Conservation (phyloP, 148 eudicot species). For the Linanthus parryae region DNA sequence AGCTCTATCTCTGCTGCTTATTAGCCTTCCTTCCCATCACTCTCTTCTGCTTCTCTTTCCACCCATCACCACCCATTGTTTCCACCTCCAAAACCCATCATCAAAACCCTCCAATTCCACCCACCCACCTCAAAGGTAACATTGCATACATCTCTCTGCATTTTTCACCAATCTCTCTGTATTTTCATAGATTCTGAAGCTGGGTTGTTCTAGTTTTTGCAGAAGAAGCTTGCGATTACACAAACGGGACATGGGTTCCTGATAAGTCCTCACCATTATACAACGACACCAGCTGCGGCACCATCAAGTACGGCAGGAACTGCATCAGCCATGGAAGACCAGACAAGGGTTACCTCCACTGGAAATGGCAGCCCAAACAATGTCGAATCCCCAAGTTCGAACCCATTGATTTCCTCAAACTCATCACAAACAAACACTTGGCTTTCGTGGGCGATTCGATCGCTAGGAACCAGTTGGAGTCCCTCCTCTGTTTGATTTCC, state of each 20-base stretch:
- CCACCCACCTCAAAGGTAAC: conserved; percentile 25
- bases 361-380: conserved; percentile 75
- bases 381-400: conserved; percentile 69
- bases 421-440: conserved; percentile 50
- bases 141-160: not conserved
- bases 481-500: conserved; percentile 66
- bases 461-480: conserved; percentile 91
- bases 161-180: not conserved
- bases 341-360: conserved; percentile 57
- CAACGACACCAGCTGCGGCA: conserved; percentile 67
- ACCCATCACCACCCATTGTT: conserved; percentile 28
- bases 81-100: conserved; percentile 5
- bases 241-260: conserved; percentile 63
- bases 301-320: conserved; percentile 74
- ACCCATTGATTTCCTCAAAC: conserved; percentile 49
- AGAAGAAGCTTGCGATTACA: conserved; percentile 67
- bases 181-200: not conserved
- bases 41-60: conserved; percentile 41
- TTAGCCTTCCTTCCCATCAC: conserved; percentile 48
- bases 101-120: conserved; percentile 8
- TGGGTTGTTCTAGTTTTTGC: conserved; percentile 10
- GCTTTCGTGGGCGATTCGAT: conserved; percentile 97
- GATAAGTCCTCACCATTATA: conserved; percentile 58
- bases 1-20: conserved; percentile 36
- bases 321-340: conserved; percentile 75